Evolutionary conservation across 2,329 filamentous ascomycete genomes (phyloP).

Genomic region (Colletotrichum caudatum): DNA sequence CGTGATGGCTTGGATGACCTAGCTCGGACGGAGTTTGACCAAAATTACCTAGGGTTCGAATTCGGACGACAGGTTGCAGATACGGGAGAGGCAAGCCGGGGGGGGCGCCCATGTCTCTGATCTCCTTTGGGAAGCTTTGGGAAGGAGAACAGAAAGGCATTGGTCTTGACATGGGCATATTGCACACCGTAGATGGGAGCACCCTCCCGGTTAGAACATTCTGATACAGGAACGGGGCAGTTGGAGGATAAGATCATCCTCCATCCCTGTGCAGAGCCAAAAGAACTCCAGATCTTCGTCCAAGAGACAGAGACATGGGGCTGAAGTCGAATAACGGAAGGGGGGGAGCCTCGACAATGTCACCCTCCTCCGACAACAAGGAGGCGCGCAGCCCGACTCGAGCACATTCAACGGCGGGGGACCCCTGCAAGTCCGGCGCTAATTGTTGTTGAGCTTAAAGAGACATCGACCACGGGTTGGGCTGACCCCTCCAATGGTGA

Average conservation of each 20-base stretch:
- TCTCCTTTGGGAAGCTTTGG: conserved; percentile 22
- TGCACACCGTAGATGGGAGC: conserved; percentile 8
- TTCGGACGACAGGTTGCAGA: conserved; percentile 32
- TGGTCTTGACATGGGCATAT: conserved; percentile 8
- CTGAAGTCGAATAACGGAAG: neutral
- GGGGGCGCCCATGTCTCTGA: conserved; percentile 2
- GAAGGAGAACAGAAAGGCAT: conserved; percentile 7
- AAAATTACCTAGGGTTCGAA: conserved; percentile 18
- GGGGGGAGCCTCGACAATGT: conserved; percentile 21
- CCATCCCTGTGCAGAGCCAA: conserved; percentile 22
- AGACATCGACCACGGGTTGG: conserved; percentile 30
- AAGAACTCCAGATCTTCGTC: conserved; percentile 22
- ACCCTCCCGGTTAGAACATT: neutral
- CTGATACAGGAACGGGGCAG: conserved; percentile 30
- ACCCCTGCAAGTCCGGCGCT: conserved; percentile 20
- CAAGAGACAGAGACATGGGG: neutral
- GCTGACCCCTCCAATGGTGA: conserved; percentile 33
- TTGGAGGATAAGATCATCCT: conserved; percentile 15
- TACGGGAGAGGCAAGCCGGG: conserved; percentile 11
- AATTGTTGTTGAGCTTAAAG: conserved; percentile 41
- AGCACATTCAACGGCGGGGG: neutral
- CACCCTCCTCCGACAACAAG: conserved; percentile 28
- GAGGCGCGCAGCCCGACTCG: conserved; percentile 6
- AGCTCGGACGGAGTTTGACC: conserved; percentile 12
- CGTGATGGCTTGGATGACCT: conserved; percentile 34